Base-by-base conservation (phyloP, 1,284 basidiomycete species). In the Ustilago xerochloae region DNA sequence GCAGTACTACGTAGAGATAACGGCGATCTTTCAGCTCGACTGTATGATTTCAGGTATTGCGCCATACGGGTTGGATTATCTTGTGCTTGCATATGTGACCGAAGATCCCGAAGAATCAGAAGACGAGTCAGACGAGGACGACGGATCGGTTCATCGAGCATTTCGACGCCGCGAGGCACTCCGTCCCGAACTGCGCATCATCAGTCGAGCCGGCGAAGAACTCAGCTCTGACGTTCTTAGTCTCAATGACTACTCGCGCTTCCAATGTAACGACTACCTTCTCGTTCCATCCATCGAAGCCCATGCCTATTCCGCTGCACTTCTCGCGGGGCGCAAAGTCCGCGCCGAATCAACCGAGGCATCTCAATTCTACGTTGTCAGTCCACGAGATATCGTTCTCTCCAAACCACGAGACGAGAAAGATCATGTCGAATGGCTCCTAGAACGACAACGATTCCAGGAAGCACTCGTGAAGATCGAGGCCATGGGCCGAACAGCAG, bases 31-130 rank as follows among this genome's bases (percentile, higher is more conserved):
- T 83, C 91, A 96, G 81, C 88, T 98, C 38, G 97, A 99, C 84
- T 95, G 93, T 83, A 95, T 97, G 92, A 90, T 98, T 28, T 89
- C 94, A 1, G 95, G 95, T 20, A 90, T 99, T 52, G 90, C 92
- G 2, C 91, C 93, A 3, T 92, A 94, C 81, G 89, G 75, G 2
- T 59, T 75, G 10, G 71, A 79, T 32, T 92, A 95, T 84, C 89
- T 98, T 51, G 87, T 96, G 16, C 87, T 98, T 47, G 93, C 93
- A 0, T 97, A 87, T 83, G 55, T 85, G 71, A 65, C 86, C 72
- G 75, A 87, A 81, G 80, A 86, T 57, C 63, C 59, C 5, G 52
- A 85, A 63, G 77, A 76, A 7, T 52, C 53, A 6, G 65, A 75
- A 6, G 49, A 50, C n/a, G 63, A 67, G 8, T 51, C 57, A 15